A percentile compares a stretch with the other conserved stretches of the same genome.
These are phyloP conservation scores for Echites panduratus DNA, from an alignment of 257 asterid genomes.

Conservation along the genomic window DNA sequence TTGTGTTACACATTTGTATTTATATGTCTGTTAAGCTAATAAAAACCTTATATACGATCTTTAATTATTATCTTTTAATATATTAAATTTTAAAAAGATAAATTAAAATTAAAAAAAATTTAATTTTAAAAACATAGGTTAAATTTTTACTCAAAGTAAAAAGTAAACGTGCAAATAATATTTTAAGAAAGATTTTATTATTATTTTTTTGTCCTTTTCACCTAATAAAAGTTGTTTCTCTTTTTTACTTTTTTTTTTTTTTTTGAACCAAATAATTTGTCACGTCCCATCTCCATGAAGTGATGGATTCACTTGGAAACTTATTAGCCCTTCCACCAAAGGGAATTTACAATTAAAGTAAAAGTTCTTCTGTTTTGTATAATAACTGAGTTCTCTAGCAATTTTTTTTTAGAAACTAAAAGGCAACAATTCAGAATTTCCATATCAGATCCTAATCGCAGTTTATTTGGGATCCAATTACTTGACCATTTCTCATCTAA, in stretches of 20 bases:
- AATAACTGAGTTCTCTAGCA: not conserved
- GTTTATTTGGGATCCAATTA: not conserved
- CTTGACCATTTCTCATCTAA: not conserved
- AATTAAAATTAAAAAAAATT: too few relatives aligned
- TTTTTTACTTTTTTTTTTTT: not conserved
- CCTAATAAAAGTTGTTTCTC: not conserved
- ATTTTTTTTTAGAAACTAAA: too few relatives aligned
- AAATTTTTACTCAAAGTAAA: too few relatives aligned
- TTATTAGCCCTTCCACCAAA: not conserved
- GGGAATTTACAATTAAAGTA: not conserved
- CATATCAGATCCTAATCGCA: not conserved
- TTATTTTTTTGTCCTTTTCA: not conserved
- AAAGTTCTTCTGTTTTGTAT: not conserved
- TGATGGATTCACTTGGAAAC: not conserved
- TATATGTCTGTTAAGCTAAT: too few relatives aligned
- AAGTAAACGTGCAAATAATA: too few relatives aligned
- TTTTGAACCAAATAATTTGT: not conserved
- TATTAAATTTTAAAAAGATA: too few relatives aligned
- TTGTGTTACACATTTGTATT: too few relatives aligned
- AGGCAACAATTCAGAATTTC: not conserved
- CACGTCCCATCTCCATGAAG: not conserved
- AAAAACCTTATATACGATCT: too few relatives aligned
- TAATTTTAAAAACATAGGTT: too few relatives aligned
- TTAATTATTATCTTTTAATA: too few relatives aligned
- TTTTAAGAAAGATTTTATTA: too few relatives aligned